Percentiles rank a stretch among this genome's conserved stretches.
phyloP scores from a whole-genome alignment of 2,329 filamentous ascomycete species.

The Drechmeria coniospora region DNA sequence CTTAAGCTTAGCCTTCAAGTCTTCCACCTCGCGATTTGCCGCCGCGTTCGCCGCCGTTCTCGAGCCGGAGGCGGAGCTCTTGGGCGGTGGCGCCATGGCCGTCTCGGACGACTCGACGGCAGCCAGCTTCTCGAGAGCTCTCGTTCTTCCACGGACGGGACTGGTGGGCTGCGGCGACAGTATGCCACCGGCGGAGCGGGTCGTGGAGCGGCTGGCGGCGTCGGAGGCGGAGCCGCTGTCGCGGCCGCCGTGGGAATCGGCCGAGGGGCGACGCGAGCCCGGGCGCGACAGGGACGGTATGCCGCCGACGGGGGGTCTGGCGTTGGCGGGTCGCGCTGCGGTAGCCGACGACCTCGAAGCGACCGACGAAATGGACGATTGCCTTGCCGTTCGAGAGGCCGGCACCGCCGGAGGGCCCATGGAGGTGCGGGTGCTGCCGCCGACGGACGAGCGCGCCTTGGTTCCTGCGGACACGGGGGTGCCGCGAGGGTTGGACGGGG shows the following conservation, averaged over 20 bases:
- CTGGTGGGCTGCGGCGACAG: slow-evolving; percentile 33
- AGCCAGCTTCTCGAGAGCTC: slow-evolving; percentile 36
- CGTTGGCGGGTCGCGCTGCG: slow-evolving; percentile 22
- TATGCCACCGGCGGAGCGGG: too few relatives aligned
- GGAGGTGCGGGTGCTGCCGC: slow-evolving; percentile 40
- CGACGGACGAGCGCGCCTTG: slow-evolving; percentile 41
- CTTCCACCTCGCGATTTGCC: slow-evolving; percentile 58
- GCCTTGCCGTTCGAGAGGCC: slow-evolving; percentile 24
- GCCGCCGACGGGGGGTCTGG: slow-evolving; percentile 22
- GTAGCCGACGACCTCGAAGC: slow-evolving; percentile 16
- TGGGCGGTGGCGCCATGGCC: slow-evolving; percentile 15
- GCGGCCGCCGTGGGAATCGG: slow-evolving; percentile 28
- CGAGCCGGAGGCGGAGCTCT: slow-evolving; percentile 13
- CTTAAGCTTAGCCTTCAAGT: slow-evolving; percentile 74
- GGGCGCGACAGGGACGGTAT: slow-evolving; percentile 22
- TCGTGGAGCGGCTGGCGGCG: too few relatives aligned
- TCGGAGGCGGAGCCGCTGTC: slow-evolving; percentile 22
- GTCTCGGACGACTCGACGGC: slow-evolving; percentile 16
- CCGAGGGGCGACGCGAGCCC: slow-evolving; percentile 27
- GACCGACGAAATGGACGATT: slow-evolving; percentile 27
- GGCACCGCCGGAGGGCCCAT: slow-evolving; percentile 51
- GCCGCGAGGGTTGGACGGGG: slow-evolving; percentile 40
- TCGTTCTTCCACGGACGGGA: slow-evolving; percentile 33
- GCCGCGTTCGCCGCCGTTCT: slow-evolving; percentile 32
- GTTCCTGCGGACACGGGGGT: slow-evolving; percentile 25